Base-by-base conservation (phyloP, 495 filamentous ascomycete genomes). In the Rhypophila decipiens region DNA sequence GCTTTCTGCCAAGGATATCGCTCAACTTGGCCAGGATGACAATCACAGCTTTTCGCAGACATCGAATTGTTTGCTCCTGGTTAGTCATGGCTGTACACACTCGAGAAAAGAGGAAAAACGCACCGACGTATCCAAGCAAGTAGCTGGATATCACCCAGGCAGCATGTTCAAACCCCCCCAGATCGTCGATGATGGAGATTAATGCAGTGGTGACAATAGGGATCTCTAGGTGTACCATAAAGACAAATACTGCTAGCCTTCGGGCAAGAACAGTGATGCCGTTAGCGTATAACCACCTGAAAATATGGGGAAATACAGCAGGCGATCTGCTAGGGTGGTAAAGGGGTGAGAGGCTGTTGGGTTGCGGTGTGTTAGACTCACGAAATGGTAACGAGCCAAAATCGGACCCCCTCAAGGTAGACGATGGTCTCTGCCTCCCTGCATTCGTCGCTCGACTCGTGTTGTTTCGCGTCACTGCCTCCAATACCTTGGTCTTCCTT, bases 11-110 rank as follows among this genome's bases (percentile, higher is more conserved):
- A 12, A 67, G 50, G 2, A 69, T 52, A 42, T 75, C 72, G 48
- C 65, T 68, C 1, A 71, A 19, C 29, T 71, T 67, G 1, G 69
- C 53, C 38, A 58, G 69, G 20, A 74, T 61, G 2, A 70, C 59
- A 8, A 56, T 46, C 3, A 50, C 15, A 1, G 35, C 55, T n/a
- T n/a, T n/a, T n/a, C n/a, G n/a, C n/a, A n/a, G n/a, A n/a, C n/a
- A n/a, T n/a, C n/a, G n/a, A n/a, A n/a, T n/a, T n/a, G n/a, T n/a
- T n/a, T n/a, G n/a, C n/a, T n/a, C n/a, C n/a, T n/a, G n/a, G n/a
- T n/a, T n/a, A n/a, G n/a, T n/a, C n/a, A n/a, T n/a, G n/a, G n/a
- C n/a, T n/a, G n/a, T n/a, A n/a, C n/a, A n/a, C n/a, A n/a, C n/a
- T n/a, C n/a, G n/a, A n/a, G n/a, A n/a, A n/a, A n/a, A n/a, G n/a